Percentiles rank a stretch among this genome's conserved stretches.
phyloP scores from a whole-genome alignment of 2,329 filamentous ascomycete species.

The Xylaria sp. region DNA sequence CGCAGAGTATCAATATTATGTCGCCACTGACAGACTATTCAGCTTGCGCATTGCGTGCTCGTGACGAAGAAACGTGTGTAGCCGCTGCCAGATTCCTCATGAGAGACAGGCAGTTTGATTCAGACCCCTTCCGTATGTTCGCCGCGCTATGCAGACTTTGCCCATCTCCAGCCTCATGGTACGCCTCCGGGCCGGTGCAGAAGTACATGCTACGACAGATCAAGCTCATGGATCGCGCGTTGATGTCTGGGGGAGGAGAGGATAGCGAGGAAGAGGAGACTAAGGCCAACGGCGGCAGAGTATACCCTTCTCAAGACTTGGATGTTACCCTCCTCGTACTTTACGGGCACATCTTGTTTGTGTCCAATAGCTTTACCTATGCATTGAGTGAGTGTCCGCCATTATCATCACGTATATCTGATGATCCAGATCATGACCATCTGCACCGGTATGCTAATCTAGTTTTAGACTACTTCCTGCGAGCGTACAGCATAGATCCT shows the following conservation, averaged over 20 bases:
- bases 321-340: slow-evolving; percentile 86
- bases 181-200: slow-evolving; percentile 82
- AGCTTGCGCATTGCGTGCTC: slow-evolving; percentile 84
- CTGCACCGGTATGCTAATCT: slow-evolving; percentile 1
- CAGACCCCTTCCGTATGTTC: slow-evolving; percentile 86
- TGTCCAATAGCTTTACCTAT: slow-evolving; percentile 83
- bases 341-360: slow-evolving; percentile 90
- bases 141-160: slow-evolving; percentile 80
- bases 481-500: slow-evolving; percentile 78
- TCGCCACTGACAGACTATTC: slow-evolving; percentile 38
- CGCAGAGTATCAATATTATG: background rate
- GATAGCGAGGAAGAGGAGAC: slow-evolving; percentile 53
- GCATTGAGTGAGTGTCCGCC: slow-evolving; percentile 72
- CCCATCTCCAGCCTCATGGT: slow-evolving; percentile 78
- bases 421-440: no score
- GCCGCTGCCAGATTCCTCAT: slow-evolving; percentile 85
- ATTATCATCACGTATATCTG: background rate
- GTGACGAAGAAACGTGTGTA: slow-evolving; percentile 80
- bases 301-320: slow-evolving; percentile 61
- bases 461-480: slow-evolving; percentile 80
- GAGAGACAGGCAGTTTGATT: slow-evolving; percentile 80
- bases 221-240: slow-evolving; percentile 82
- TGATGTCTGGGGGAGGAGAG: slow-evolving; percentile 58
- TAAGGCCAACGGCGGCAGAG: slow-evolving; percentile 46
- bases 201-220: slow-evolving; percentile 94